Evolutionary conservation across 129 eudicot genomes (phyloP).

Genomic region (Artemisia annua): DNA sequence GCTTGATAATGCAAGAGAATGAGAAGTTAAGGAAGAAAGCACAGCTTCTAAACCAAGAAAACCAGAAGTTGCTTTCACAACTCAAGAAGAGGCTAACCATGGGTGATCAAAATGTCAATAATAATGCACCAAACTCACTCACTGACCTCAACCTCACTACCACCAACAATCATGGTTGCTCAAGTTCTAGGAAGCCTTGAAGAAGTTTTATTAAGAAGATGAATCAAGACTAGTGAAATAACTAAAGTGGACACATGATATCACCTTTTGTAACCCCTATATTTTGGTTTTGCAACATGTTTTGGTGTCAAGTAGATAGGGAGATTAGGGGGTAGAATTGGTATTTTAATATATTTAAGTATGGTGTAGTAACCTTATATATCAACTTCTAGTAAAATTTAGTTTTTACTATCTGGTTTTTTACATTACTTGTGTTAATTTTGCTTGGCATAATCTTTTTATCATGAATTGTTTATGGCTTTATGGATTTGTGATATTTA

Average conservation of each 20-base stretch:
- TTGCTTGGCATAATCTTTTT: no score
- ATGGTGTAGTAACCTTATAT: no score
- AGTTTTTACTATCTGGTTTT: no score
- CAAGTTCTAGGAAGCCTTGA: conserved; percentile 45
- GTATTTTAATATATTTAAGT: not conserved
- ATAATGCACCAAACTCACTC: conserved; percentile 26
- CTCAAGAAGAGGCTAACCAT: conserved; percentile 66
- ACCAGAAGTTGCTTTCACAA: conserved; percentile 69
- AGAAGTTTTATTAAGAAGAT: not conserved
- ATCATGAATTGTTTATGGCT: no score
- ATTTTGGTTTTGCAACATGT: conserved; percentile 23
- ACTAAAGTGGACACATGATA: conserved; percentile 27
- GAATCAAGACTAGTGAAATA: conserved; percentile 12
- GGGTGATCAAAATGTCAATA: conserved; percentile 44
- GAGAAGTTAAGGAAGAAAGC: conserved; percentile 91
- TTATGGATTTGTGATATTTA: no score
- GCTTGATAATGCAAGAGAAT: conserved; percentile 86
- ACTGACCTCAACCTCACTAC: conserved; percentile 40
- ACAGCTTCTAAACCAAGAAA: conserved; percentile 79
- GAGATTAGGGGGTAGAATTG: not conserved
- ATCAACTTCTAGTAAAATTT: no score
- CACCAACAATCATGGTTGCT: conserved; percentile 36
- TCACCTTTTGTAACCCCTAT: conserved; percentile 28
- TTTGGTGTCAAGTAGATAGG: conserved; percentile 7
- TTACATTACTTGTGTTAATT: no score